Evolutionary conservation across 2,329 filamentous ascomycete species (phyloP).

Genomic region (Diaporthe capsici): DNA sequence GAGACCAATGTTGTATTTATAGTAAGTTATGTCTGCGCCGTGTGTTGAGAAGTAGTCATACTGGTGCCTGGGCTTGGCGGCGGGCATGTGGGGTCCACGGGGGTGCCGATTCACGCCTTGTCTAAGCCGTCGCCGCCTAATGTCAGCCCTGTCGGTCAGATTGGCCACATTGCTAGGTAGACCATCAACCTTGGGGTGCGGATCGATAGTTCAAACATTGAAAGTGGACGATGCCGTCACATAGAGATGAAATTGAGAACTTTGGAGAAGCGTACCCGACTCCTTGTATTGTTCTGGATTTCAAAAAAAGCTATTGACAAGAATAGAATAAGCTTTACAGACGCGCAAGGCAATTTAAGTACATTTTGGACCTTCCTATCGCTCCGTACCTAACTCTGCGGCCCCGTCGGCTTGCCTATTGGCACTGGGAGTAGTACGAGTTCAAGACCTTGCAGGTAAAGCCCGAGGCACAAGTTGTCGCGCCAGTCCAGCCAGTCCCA

Average conservation of each 20-base stretch:
- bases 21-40: neutral
- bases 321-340: neutral
- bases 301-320: neutral
- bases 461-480: conserved; percentile 25
- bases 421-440: conserved; percentile 36
- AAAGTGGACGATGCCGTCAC: too few species aligned
- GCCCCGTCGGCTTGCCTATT: neutral
- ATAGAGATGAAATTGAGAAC: too few species aligned
- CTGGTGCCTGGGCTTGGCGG: neutral
- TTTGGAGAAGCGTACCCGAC: neutral
- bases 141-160: neutral
- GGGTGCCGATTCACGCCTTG: neutral
- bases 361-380: neutral
- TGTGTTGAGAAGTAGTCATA: neutral
- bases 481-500: conserved; percentile 20
- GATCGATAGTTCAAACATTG: neutral
- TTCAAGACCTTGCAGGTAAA: conserved; percentile 31
- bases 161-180: neutral
- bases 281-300: neutral
- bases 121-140: neutral
- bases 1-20: too few species aligned
- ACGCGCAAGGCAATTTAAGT: neutral
- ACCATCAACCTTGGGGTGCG: neutral
- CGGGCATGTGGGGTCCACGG: neutral
- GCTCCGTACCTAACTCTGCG: neutral